Percentiles rank a stretch among this genome's conserved stretches.
phyloP scores from a whole-genome alignment of 495 filamentous ascomycete genomes.

The Annulohypoxylon stygium region DNA sequence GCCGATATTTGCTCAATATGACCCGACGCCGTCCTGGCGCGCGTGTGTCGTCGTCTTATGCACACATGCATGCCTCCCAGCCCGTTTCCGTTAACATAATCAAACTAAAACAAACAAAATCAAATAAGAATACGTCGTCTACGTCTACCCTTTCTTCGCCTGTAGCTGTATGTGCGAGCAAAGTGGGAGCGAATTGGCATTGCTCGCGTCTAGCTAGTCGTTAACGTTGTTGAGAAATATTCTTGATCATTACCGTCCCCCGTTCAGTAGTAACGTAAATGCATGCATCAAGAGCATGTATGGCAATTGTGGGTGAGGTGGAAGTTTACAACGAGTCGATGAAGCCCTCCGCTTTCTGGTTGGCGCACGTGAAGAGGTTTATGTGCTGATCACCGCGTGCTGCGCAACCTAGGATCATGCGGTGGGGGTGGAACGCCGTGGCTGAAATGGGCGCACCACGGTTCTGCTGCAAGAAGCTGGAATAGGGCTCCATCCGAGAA shows the following conservation, averaged over 20 bases:
- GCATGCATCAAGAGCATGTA: background rate
- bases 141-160: background rate
- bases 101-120: background rate
- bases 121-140: background rate
- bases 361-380: constrained; percentile 75
- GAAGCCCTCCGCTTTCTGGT: constrained; percentile 51
- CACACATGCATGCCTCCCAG: background rate
- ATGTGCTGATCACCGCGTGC: constrained; percentile 78
- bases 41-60: constrained; percentile 7
- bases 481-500: constrained; percentile 86
- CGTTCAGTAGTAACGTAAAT: background rate
- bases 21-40: constrained; percentile 6
- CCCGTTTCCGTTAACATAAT: background rate
- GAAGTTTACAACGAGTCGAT: constrained; percentile 36
- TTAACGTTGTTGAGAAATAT: background rate
- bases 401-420: constrained; percentile 88
- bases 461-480: constrained; percentile 84
- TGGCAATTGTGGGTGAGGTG: background rate
- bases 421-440: constrained; percentile 95
- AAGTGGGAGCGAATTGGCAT: background rate
- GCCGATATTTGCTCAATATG: background rate
- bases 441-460: constrained; percentile 83
- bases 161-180: background rate
- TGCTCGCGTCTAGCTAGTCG: background rate
- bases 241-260: background rate